These are phyloP conservation scores for Pseudofabraea citricarpa DNA, from an alignment of 2,329 filamentous ascomycete species.

Conservation along the genomic window DNA sequence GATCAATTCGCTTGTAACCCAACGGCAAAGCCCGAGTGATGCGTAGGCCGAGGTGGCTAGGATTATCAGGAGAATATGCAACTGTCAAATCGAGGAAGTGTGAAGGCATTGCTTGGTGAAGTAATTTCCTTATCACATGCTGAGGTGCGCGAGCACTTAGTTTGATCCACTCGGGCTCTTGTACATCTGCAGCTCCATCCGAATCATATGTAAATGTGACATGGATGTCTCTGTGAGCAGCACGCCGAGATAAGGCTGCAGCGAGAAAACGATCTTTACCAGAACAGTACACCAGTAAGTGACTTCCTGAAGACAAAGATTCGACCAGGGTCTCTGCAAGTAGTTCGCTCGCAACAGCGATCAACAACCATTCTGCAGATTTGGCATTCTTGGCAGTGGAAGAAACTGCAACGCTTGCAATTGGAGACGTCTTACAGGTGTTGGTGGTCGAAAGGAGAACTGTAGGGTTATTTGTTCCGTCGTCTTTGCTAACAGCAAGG, in stretches of 20 bases:
- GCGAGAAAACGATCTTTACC: background rate
- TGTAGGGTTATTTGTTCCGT: background rate
- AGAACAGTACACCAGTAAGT: background rate
- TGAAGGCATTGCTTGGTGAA: background rate
- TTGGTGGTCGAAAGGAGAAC: background rate
- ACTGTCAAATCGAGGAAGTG: constrained; percentile 1
- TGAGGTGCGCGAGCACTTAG: background rate
- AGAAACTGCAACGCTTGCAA: background rate
- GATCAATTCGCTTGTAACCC: background rate
- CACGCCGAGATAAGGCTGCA: background rate
- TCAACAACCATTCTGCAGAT: background rate
- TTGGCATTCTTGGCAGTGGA: background rate
- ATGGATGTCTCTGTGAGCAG: background rate
- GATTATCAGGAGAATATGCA: background rate
- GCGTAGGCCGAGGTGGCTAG: background rate
- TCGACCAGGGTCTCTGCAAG: background rate
- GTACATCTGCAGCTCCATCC: background rate
- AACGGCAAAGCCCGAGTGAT: background rate
- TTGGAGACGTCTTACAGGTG: background rate
- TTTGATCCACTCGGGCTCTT: background rate
- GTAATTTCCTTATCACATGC: background rate
- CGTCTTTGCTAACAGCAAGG: background rate
- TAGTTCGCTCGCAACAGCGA: background rate
- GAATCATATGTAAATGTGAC: background rate
- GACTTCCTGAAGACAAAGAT: background rate